These are phyloP conservation scores for Puccinia triticina DNA, from an alignment of 1,284 basidiomycete genomes.

Conservation along the genomic window DNA sequence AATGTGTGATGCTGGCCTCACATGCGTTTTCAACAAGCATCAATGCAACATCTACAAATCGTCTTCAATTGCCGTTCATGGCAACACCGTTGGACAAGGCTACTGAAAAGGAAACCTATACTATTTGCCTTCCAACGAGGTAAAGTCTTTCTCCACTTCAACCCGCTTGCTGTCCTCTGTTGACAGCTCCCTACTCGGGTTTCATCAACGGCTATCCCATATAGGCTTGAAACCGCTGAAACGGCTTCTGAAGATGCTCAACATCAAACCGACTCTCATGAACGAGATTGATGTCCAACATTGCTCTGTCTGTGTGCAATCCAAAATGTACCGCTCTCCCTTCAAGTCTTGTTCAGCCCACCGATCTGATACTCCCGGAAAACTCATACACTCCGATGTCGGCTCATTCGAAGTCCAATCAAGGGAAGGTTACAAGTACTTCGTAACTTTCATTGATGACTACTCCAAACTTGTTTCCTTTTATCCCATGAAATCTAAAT, in stretches of 20 bases:
- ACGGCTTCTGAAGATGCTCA: background rate
- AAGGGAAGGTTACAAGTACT: background rate
- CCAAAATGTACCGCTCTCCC: background rate
- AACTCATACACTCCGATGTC: conserved; percentile 28
- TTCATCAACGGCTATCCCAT: background rate
- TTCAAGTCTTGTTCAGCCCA: background rate
- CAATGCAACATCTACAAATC: background rate
- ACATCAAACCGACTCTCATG: background rate
- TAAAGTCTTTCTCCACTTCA: background rate
- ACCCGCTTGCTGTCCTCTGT: background rate
- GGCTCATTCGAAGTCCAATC: background rate
- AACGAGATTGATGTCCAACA: conserved; percentile 14
- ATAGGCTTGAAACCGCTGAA: conserved; percentile 24
- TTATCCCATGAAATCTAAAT: conserved; percentile 27
- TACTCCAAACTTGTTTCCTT: background rate
- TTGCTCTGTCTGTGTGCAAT: conserved; percentile 8
- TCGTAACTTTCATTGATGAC: conserved; percentile 22
- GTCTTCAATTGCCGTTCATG: too few species aligned
- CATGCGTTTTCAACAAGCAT: background rate
- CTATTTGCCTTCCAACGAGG: background rate
- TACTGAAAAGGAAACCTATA: too few species aligned
- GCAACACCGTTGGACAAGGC: too few species aligned
- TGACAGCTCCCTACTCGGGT: too few species aligned
- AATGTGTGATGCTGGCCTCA: background rate
- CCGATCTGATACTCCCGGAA: background rate